These are phyloP conservation scores for Ceratocystis papillata DNA, from an alignment of 2,329 filamentous ascomycete species.

Conservation along the genomic window DNA sequence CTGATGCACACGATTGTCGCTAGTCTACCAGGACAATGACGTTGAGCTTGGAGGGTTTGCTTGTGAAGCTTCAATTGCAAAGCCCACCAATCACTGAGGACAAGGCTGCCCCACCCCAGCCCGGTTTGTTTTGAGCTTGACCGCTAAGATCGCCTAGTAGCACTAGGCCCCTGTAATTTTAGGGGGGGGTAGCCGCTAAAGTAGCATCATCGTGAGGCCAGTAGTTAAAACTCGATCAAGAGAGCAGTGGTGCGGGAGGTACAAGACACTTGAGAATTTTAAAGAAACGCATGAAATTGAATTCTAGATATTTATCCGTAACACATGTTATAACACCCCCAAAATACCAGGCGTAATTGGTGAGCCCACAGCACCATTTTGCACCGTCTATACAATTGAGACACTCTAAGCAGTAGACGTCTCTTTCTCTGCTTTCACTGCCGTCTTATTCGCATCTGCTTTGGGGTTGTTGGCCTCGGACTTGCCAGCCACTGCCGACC, in stretches of 20 bases:
- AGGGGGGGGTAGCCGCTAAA: neutral
- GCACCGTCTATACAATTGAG: too few relatives aligned
- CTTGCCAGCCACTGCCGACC: conserved; percentile 20
- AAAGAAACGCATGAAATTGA: neutral
- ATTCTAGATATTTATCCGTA: neutral
- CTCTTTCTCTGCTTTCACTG: neutral
- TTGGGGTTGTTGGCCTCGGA: conserved; percentile 15
- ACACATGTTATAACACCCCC: neutral
- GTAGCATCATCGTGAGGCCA: neutral
- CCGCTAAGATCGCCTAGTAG: neutral
- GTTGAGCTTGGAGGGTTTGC: conserved; percentile 9
- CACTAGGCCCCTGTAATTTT: neutral
- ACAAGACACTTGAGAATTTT: neutral
- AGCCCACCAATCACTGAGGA: conserved; percentile 8
- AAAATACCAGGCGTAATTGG: neutral
- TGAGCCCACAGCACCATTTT: conserved; percentile 15
- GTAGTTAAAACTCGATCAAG: neutral
- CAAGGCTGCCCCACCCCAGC: conserved; percentile 24
- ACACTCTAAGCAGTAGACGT: conserved; percentile 23
- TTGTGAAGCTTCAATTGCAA: neutral
- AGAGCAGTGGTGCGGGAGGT: neutral
- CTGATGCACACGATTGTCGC: neutral
- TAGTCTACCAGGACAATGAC: neutral
- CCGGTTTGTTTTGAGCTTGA: neutral
- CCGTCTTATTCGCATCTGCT: conserved; percentile 11